Evolutionary conservation across 2,329 filamentous ascomycete species (phyloP).

Genomic region (Epichloe sp.): DNA sequence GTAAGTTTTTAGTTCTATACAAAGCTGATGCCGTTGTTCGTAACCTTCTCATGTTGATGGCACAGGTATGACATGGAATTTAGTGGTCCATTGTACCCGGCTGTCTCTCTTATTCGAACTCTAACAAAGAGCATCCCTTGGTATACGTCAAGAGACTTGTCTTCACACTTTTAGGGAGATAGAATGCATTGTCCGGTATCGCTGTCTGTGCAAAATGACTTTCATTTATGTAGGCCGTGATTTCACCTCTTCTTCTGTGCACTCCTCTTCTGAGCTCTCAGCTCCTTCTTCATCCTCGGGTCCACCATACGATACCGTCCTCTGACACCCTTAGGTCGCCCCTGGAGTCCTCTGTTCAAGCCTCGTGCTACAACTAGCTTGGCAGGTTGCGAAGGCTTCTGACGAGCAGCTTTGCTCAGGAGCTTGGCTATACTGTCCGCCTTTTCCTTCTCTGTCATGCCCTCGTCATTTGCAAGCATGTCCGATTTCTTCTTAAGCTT

Average conservation of each 20-base stretch:
- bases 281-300: conserved; percentile 89
- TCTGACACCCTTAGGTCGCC: conserved; percentile 82
- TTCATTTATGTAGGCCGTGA: neutral
- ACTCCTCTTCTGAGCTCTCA: conserved; percentile 69
- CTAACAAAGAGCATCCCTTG: conserved; percentile 10
- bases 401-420: conserved; percentile 69
- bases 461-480: conserved; percentile 74
- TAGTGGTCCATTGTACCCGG: conserved; percentile 51
- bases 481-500: conserved; percentile 97
- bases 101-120: conserved; percentile 40
- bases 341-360: conserved; percentile 71
- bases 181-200: conserved; percentile 1
- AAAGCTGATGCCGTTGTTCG: neutral
- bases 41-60: conserved; percentile 3
- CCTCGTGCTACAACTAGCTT: conserved; percentile 84
- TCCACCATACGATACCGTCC: conserved; percentile 97
- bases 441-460: conserved; percentile 93
- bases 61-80: conserved; percentile 71
- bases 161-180: neutral
- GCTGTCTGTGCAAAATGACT: conserved; percentile 1
- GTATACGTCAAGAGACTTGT: neutral
- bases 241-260: conserved; percentile 43
- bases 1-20: conserved; percentile 25
- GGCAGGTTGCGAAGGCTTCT: conserved; percentile 72
- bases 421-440: conserved; percentile 69